Evolutionary conservation across 352 stramenopile species (phyloP).

Genomic region (Pythium biforme): DNA sequence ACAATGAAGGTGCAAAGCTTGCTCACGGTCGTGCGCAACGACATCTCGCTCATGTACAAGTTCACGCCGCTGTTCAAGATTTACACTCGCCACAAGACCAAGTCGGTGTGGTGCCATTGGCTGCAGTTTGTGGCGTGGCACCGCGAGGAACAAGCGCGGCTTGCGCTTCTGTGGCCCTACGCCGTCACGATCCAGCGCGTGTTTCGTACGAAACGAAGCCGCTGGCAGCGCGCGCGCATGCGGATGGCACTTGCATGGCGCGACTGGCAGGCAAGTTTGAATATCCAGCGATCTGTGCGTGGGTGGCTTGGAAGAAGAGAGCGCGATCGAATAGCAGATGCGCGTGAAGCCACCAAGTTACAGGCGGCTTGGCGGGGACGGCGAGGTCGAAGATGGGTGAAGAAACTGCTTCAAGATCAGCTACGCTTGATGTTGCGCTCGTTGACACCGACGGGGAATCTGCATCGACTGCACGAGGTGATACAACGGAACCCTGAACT

Average conservation of each 20-base stretch:
- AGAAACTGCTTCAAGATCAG: slow-evolving; percentile 39
- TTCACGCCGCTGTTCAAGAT: slow-evolving; percentile 64
- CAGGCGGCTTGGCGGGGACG: slow-evolving; percentile 54
- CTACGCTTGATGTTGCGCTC: slow-evolving; percentile 42
- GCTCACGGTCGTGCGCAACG: slow-evolving; percentile 40
- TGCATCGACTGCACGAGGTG: slow-evolving; percentile 61
- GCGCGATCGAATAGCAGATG: slow-evolving; percentile 14
- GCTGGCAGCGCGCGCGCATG: slow-evolving; percentile 31
- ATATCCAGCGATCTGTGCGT: slow-evolving; percentile 36
- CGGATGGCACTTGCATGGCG: slow-evolving; percentile 34
- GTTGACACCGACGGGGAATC: slow-evolving; percentile 54
- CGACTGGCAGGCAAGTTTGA: slow-evolving; percentile 37
- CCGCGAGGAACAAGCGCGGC: slow-evolving; percentile 33
- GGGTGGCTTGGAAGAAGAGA: slow-evolving; percentile 31
- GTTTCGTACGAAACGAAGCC: slow-evolving; percentile 45
- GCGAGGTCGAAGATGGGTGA: slow-evolving; percentile 35
- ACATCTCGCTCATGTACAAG: slow-evolving; percentile 50
- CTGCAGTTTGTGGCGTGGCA: slow-evolving; percentile 44
- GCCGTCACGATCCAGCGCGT: slow-evolving; percentile 59
- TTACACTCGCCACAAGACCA: slow-evolving; percentile 42
- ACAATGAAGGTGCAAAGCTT: slow-evolving; percentile 34
- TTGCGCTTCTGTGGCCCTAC: slow-evolving; percentile 41
- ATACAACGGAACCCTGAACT: slow-evolving; percentile 31
- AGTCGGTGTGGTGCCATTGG: slow-evolving; percentile 41
- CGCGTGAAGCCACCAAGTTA: slow-evolving; percentile 31